Conservation (phyloP, 331 rosid species). For the Acacia pycnantha region DNA sequence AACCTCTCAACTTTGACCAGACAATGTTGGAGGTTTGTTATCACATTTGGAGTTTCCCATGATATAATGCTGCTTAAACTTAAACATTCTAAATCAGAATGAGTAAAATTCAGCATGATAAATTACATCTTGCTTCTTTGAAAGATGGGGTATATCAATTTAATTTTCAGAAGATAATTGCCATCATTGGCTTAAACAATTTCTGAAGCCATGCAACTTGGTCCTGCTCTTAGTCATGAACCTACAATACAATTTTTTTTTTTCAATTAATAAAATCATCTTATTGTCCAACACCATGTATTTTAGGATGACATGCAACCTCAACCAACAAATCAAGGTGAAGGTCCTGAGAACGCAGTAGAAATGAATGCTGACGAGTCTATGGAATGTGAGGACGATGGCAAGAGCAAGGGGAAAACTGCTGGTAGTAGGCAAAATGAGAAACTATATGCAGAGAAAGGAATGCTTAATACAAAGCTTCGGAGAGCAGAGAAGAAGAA, state of each 20-base stretch:
- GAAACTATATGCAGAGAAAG: constrained; percentile 71
- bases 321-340: constrained; percentile 42
- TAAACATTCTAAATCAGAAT: not conserved
- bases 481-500: constrained; percentile 80
- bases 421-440: constrained; percentile 66
- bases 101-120: not conserved
- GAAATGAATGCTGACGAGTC: constrained; percentile 46
- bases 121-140: not conserved
- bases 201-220: not conserved
- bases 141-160: not conserved
- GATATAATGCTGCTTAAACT: not conserved
- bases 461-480: constrained; percentile 75
- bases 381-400: constrained; percentile 52
- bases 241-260: not conserved
- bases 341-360: constrained; percentile 22
- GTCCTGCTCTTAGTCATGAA: not conserved
- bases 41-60: not conserved
- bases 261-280: not conserved
- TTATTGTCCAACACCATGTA: not conserved
- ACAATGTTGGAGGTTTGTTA: constrained; percentile 61
- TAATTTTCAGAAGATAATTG: not conserved
- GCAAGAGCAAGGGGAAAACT: constrained; percentile 48
- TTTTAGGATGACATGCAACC: constrained; percentile 44
- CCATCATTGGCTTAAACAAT: not conserved
- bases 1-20: constrained; percentile 62